Evolutionary conservation across 164 flowering plant genomes (phyloP).

Genomic region (Kalanchoe fedtschenkoi): DNA sequence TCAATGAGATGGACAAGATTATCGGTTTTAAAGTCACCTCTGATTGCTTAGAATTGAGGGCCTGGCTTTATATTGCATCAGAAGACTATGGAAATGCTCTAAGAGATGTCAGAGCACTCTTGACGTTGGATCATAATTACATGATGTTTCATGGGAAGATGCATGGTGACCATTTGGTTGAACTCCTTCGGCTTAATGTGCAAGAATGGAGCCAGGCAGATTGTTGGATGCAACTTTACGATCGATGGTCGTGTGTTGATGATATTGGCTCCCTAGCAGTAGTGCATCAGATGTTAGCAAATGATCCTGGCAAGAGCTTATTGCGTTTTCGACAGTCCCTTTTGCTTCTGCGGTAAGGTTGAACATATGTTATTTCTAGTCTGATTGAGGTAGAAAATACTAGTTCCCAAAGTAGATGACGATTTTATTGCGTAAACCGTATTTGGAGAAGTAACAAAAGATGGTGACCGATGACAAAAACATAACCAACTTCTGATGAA

Average conservation of each 20-base stretch:
- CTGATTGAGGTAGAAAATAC: background rate
- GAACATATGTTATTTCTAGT: background rate
- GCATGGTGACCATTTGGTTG: constrained; percentile 54
- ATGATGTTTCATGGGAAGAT: constrained; percentile 69
- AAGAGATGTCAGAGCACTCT: constrained; percentile 61
- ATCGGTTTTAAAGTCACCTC: constrained; percentile 69
- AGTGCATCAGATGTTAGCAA: constrained; percentile 63
- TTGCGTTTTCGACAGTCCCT: constrained; percentile 71
- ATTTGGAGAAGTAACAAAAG: background rate
- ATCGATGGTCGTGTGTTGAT: constrained; percentile 78
- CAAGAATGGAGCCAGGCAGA: constrained; percentile 78
- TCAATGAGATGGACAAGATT: constrained; percentile 62
- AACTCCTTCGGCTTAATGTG: constrained; percentile 46
- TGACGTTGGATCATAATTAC: constrained; percentile 71
- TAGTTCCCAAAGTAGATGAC: background rate
- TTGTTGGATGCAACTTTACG: constrained; percentile 91
- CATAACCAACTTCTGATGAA: background rate
- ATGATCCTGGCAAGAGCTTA: constrained; percentile 63
- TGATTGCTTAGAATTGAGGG: constrained; percentile 81
- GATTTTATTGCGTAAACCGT: background rate
- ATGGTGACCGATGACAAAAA: background rate
- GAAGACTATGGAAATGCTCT: constrained; percentile 74
- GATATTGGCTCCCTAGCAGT: constrained; percentile 84
- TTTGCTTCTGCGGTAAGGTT: constrained; percentile 51
- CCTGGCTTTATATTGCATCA: constrained; percentile 58